Conservation (phyloP, 495 filamentous ascomycete species). For the Friedmanniomyces simplex region DNA sequence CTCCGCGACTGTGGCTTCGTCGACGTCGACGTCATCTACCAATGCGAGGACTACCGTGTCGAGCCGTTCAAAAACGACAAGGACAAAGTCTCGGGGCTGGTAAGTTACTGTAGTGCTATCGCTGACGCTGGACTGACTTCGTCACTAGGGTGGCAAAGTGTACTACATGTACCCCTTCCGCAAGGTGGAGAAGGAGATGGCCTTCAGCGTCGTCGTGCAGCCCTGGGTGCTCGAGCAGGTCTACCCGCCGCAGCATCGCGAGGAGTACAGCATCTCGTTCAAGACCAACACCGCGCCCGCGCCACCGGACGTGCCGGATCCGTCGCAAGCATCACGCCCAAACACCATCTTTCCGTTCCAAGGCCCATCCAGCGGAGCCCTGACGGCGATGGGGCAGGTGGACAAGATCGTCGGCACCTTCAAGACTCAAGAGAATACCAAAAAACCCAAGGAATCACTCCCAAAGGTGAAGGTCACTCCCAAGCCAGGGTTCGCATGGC, state of each 20-base stretch:
- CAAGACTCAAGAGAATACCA: too few relatives aligned
- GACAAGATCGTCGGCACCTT: neutral
- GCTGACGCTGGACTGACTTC: neutral
- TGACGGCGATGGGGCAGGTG: neutral
- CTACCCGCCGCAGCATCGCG: neutral
- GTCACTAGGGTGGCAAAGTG: neutral
- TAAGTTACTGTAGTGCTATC: neutral
- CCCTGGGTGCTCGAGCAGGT: neutral
- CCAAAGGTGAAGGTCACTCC: neutral
- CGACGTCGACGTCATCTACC: conserved; percentile 6
- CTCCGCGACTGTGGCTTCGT: neutral
- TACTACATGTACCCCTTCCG: conserved; percentile 7
- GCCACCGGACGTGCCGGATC: neutral
- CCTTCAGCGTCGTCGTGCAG: conserved; percentile 1
- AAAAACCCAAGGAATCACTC: neutral
- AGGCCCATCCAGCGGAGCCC: neutral
- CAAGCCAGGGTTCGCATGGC: neutral
- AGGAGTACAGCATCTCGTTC: neutral
- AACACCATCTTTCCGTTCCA: neutral
- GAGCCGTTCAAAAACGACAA: conserved; percentile 8
- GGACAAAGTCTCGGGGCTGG: neutral
- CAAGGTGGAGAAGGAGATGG: neutral
- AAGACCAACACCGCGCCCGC: conserved; percentile 8
- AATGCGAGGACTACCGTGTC: neutral
- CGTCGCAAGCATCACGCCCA: neutral